phyloP scores from a whole-genome alignment of 176 grass and related monocot genomes.

The Cenchrus fungigraminus region DNA sequence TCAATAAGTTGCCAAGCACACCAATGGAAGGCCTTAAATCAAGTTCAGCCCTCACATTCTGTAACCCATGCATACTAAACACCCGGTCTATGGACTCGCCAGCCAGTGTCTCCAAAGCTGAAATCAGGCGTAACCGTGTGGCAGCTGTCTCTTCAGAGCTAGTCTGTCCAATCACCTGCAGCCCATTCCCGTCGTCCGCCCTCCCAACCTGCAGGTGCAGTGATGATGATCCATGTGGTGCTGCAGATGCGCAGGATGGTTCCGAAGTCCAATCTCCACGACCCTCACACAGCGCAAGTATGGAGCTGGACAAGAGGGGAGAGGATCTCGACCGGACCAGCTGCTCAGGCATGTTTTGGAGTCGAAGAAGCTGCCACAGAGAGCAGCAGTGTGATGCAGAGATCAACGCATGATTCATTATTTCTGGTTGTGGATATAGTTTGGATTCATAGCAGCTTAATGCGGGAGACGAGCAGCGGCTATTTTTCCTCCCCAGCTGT shows the following conservation, averaged over 20 bases:
- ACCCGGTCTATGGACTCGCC: slow-evolving; percentile 60
- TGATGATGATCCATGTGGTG: slow-evolving; percentile 54
- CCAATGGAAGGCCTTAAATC: slow-evolving; percentile 66
- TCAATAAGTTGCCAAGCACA: slow-evolving; percentile 61
- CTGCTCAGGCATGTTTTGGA: slow-evolving; percentile 93
- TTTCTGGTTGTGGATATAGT: slow-evolving; percentile 52
- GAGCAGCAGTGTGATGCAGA: slow-evolving; percentile 96
- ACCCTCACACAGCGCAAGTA: slow-evolving; percentile 41
- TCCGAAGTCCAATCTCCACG: slow-evolving; percentile 52
- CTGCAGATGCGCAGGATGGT: slow-evolving; percentile 54
- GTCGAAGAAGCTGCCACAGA: slow-evolving; percentile 89
- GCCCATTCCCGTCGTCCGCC: slow-evolving; percentile 69
- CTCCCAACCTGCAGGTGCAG: slow-evolving; percentile 70
- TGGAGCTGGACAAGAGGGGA: slow-evolving; percentile 66
- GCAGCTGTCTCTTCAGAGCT: slow-evolving; percentile 84
- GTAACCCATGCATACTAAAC: slow-evolving; percentile 87
- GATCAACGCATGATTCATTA: slow-evolving; percentile 70
- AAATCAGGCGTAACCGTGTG: slow-evolving; percentile 76
- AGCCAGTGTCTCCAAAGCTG: slow-evolving; percentile 57
- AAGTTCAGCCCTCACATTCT: slow-evolving; percentile 74
- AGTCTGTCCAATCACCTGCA: slow-evolving; percentile 79
- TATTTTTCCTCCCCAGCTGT: slow-evolving; percentile 52
- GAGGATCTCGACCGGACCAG: slow-evolving; percentile 62
- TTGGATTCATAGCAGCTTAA: slow-evolving; percentile 43
- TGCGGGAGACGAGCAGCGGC: slow-evolving; percentile 43